Percentiles rank a stretch among this genome's conserved stretches.
These are phyloP conservation scores for Fereydounia khargensis DNA, from an alignment of 1,284 basidiomycete genomes.

Conservation along the genomic window DNA sequence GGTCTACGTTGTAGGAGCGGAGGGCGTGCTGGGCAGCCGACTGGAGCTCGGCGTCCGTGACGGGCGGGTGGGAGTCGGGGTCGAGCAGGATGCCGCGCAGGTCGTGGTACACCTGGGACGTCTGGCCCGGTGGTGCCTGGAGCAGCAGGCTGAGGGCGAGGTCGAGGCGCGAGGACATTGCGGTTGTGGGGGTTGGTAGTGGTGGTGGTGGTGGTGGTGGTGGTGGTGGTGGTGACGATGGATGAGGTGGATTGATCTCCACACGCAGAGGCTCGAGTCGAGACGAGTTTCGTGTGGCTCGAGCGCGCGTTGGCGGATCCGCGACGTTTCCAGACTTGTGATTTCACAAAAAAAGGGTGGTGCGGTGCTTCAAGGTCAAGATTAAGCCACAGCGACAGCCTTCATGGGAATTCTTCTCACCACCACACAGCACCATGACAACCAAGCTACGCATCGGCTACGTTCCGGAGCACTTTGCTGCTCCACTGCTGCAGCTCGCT, in stretches of 20 bases:
- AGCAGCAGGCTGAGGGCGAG: conserved; percentile 20
- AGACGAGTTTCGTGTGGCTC: too few relatives aligned
- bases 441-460: conserved; percentile 42
- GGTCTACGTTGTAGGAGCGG: conserved; percentile 38
- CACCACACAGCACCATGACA: conserved; percentile 2
- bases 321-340: too few relatives aligned
- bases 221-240: not conserved
- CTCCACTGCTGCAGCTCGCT: conserved; percentile 43
- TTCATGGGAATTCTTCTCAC: not conserved
- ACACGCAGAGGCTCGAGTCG: too few relatives aligned
- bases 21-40: conserved; percentile 18
- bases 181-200: conserved; percentile 1
- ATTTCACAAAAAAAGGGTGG: too few relatives aligned
- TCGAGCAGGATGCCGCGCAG: conserved; percentile 37
- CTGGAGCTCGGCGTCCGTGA: conserved; percentile 23
- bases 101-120: conserved; percentile 39
- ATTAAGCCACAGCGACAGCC: too few relatives aligned
- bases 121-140: conserved; percentile 43
- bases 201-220: not conserved
- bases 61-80: conserved; percentile 2
- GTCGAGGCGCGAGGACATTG: conserved; percentile 10
- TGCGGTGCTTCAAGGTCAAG: too few relatives aligned
- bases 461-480: conserved; percentile 53
- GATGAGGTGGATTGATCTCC: conserved; percentile 16
- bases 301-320: too few relatives aligned